These are phyloP conservation scores for Chlorella sp. DNA, from an alignment of 139 green algal genomes.

Conservation along the genomic window DNA sequence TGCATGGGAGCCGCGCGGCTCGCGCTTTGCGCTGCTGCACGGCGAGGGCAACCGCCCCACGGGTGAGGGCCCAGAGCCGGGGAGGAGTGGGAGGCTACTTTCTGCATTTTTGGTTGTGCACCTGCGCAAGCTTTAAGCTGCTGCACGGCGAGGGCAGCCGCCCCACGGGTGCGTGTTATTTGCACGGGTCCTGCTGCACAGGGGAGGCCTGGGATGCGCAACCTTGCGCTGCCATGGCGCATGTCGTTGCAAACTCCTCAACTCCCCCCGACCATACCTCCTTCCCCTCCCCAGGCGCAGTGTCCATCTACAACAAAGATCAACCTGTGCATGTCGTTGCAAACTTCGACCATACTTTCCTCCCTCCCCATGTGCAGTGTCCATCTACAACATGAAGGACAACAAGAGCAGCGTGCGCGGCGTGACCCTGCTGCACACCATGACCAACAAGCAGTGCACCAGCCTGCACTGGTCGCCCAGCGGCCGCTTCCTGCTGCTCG, in stretches of 20 bases:
- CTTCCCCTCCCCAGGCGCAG: no score
- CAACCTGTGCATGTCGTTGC: no score
- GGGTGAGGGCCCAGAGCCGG: constrained; percentile 12
- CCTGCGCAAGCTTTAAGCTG: neutral
- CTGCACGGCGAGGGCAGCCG: no score
- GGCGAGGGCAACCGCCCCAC: constrained; percentile 82
- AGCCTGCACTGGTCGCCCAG: constrained; percentile 89
- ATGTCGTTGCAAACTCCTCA: no score
- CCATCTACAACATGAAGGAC: constrained; percentile 95
- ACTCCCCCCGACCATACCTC: no score
- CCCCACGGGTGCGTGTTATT: no score
- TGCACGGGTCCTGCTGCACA: no score
- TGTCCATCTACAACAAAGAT: no score
- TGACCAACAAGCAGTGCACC: constrained; percentile 84
- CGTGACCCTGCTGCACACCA: constrained; percentile 52
- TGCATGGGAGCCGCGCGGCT: constrained; percentile 92
- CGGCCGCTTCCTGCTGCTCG: constrained; percentile 93
- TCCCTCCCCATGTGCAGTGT: constrained; percentile 69
- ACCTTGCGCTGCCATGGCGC: no score
- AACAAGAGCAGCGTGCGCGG: constrained; percentile 56
- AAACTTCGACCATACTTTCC: neutral
- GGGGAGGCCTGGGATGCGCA: no score
- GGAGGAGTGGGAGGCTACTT: neutral
- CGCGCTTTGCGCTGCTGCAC: constrained; percentile 93
- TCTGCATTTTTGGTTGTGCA: neutral